Evolutionary conservation across 1,139 yeast genomes (phyloP), one percentile per base, ranked within the genome.

Genomic region (Saccharomyces hybrid): DNA sequence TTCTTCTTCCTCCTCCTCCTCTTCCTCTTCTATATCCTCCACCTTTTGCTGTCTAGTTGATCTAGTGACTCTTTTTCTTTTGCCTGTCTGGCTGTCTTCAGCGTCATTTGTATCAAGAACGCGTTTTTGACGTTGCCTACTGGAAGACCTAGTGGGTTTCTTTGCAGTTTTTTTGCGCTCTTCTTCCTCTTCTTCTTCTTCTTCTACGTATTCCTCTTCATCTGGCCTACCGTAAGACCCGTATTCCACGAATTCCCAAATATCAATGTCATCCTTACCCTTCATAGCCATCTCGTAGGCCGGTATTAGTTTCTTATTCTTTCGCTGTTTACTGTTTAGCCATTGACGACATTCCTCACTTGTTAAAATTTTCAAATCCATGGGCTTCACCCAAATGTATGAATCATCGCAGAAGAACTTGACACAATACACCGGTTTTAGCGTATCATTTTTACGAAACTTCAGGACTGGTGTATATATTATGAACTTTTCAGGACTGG

Each of bases 391-490:
- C 72, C 72, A 68, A 19, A 61, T 64, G 53, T 68, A 68, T 1
- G 70, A 64, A 53, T 67, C 70, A 56, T 68, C 72, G 53, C 62
- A 62, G 38, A 67, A 62, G 52, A 68, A 68, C 56, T 68, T 68
- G 21, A 68, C 68, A 55, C 71, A 68, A 54, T 68, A 68, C 3
- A 58, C 53, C 1, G 61, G 56, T 48, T 59, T 60, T 24, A 57
- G 50, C 12, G 44, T 47, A 14, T 55, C 56, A 49, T 56, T 61
- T 56, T 64, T 67, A 27, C 60, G 59, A 51, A 68, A 68, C 48
- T 62, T 64, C 48, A 68, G 53, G 12, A 59, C 47, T 4, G 59
- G 56, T n/a, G 69, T 64, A 51, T 67, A 64, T 21, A 55, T 44
- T 28, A 67, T 63, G 50, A 54, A 64, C 9, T 67, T 65, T 3